Conservation (phyloP, 2,329 filamentous ascomycete species). For the Apiospora arundinis region DNA sequence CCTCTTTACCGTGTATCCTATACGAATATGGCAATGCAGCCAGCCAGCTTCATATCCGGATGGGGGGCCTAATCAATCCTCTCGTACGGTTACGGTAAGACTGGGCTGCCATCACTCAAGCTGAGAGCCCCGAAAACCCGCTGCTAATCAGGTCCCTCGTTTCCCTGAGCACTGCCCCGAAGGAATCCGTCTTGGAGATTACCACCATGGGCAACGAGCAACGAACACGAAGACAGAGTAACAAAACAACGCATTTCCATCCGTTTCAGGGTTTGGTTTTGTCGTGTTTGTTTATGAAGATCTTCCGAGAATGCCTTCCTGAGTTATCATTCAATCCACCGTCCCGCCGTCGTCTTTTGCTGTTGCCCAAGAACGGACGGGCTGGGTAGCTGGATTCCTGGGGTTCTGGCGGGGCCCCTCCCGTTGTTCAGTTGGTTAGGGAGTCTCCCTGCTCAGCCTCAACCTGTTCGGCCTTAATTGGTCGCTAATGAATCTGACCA, state of each 20-base stretch:
- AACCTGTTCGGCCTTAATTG: slow-evolving; percentile 9
- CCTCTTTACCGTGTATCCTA: neutral
- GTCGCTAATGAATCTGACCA: slow-evolving; percentile 15
- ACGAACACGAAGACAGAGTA: neutral
- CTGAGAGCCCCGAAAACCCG: neutral
- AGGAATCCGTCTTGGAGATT: slow-evolving; percentile 11
- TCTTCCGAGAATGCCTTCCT: neutral
- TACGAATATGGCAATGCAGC: neutral
- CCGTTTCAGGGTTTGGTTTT: neutral
- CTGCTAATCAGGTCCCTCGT: neutral
- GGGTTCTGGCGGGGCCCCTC: slow-evolving; percentile 7
- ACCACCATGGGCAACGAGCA: neutral
- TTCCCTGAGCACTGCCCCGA: neutral
- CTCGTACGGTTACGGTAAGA: slow-evolving; percentile 8
- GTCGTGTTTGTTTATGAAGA: slow-evolving; percentile 4
- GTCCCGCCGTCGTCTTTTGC: neutral
- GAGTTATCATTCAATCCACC: no score
- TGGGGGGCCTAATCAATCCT: neutral
- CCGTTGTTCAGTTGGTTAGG: neutral
- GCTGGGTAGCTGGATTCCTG: slow-evolving; percentile 2
- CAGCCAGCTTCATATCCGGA: slow-evolving; percentile 2
- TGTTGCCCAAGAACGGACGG: neutral
- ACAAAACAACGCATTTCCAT: neutral
- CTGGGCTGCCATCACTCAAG: neutral
- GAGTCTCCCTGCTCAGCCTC: slow-evolving; percentile 8